phyloP scores from a whole-genome alignment of 495 filamentous ascomycete genomes.

The Pyrenopolyporus hunteri region DNA sequence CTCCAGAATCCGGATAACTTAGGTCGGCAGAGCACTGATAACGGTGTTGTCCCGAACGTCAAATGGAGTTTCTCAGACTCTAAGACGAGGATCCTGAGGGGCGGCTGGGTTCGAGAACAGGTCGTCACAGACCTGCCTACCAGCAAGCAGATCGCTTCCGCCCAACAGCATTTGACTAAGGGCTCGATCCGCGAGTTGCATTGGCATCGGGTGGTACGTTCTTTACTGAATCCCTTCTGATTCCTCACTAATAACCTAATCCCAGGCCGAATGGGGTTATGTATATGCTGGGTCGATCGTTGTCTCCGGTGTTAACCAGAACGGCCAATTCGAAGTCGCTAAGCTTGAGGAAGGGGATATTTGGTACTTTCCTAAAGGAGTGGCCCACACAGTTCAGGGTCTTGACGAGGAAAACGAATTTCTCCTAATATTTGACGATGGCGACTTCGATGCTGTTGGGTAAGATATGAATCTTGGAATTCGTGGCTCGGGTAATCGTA shows the following conservation, averaged over 20 bases:
- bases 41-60: constrained; percentile 63
- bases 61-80: constrained; percentile 72
- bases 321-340: constrained; percentile 61
- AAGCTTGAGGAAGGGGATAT: constrained; percentile 64
- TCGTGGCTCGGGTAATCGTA: neutral
- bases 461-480: constrained; percentile 17
- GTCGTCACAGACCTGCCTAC: constrained; percentile 64
- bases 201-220: constrained; percentile 67
- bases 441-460: constrained; percentile 56
- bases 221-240: neutral
- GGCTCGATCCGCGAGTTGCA: constrained; percentile 68
- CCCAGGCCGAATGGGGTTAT: constrained; percentile 69
- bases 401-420: constrained; percentile 69
- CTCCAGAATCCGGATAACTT: constrained; percentile 67
- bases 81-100: constrained; percentile 62
- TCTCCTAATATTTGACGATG: constrained; percentile 70
- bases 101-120: constrained; percentile 70
- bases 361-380: constrained; percentile 72
- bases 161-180: constrained; percentile 68
- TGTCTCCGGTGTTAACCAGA: constrained; percentile 65
- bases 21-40: constrained; percentile 61
- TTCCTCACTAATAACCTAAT: neutral
- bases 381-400: constrained; percentile 63
- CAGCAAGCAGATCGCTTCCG: constrained; percentile 66
- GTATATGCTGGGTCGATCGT: constrained; percentile 63